Evolutionary conservation across 352 stramenopile genomes (phyloP), one percentile per base, ranked within the genome.

Genomic region (Thalassiosira gravida): DNA sequence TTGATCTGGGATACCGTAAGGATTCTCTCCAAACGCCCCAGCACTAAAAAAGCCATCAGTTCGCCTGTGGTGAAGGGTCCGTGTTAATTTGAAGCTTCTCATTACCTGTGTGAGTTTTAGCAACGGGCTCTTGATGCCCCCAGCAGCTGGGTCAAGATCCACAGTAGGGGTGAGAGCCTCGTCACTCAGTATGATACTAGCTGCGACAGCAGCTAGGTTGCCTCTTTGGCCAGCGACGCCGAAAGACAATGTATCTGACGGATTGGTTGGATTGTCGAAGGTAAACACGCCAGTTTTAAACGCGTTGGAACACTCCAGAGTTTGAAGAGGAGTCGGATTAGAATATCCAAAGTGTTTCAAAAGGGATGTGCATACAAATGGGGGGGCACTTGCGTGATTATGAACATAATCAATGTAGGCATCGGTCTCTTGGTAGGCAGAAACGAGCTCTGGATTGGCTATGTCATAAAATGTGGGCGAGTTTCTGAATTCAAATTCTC

Each of bases 341-440:
- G 67, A 88, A 22, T 79, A 74, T 25, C 85, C 85, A 71, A 93
- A 90, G n/a, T 82, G 72, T 64, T 93, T 86, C 0, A 89, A 62
- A 7, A 92, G 50, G 20, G 27, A 29, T 16, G 56, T 68, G 53
- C 77, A 74, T 13, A 85, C 52, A 82, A 89, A 90, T 16, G 84
- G 84, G 22, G 86, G 69, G 9, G 67, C 58, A 46, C 75, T 92
- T n/a, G 42, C 37, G 57, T 92, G 81, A n/a, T 77, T 61, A 37
- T 79, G 27, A n/a, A 87, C 62, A 65, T 88, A 62, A 47, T 89
- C 69, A 0, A 92, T 18, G 14, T 86, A 77, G 0, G 86, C 84
- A 11, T 92, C 84, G 20, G 58, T 82, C 67, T 92, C 86, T 2
- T 87, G 58, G 58, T 78, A 57, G 22, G 82, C 84, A 56, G 27